A percentile compares a stretch with the other conserved stretches of the same genome.
These are phyloP conservation scores for Iberis amara DNA, from an alignment of 441 rosid species.

Conservation along the genomic window DNA sequence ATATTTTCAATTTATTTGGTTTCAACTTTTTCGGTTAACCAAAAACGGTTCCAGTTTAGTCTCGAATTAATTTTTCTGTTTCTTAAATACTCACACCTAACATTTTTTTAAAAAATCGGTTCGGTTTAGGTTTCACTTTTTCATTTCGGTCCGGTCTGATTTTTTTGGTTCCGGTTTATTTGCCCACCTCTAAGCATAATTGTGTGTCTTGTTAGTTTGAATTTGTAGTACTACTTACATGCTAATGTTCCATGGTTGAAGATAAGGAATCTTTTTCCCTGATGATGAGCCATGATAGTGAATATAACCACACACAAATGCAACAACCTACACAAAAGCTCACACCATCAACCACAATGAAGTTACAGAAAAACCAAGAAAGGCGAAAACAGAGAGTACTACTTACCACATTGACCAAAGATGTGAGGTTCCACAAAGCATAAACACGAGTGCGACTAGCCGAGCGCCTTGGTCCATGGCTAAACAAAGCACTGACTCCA, in stretches of 20 bases:
- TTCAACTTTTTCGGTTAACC: too few relatives aligned
- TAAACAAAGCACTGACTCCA: slow-evolving; percentile 84
- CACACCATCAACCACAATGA: slow-evolving; percentile 1
- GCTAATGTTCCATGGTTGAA: slow-evolving; percentile 85
- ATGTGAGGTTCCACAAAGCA: slow-evolving; percentile 81
- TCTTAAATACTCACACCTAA: too few relatives aligned
- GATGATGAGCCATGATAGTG: slow-evolving; percentile 49
- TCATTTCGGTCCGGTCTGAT: too few relatives aligned
- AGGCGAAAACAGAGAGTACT: neutral
- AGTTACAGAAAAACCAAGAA: slow-evolving; percentile 9
- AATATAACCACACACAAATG: slow-evolving; percentile 65
- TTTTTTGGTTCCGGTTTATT: too few relatives aligned
- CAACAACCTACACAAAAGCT: slow-evolving; percentile 43
- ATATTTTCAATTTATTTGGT: too few relatives aligned
- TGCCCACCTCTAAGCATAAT: too few relatives aligned
- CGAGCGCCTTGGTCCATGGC: slow-evolving; percentile 82
- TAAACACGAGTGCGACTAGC: slow-evolving; percentile 76
- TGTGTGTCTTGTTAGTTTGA: too few relatives aligned
- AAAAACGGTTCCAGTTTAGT: too few relatives aligned
- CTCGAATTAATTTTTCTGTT: too few relatives aligned
- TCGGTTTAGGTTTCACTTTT: too few relatives aligned
- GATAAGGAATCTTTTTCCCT: slow-evolving; percentile 49
- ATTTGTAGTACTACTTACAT: slow-evolving; percentile 37
- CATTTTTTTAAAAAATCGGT: too few relatives aligned
- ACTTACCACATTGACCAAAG: slow-evolving; percentile 77